Base-by-base conservation (phyloP, 2,329 filamentous ascomycete species). In the Fusarium verrucosum region DNA sequence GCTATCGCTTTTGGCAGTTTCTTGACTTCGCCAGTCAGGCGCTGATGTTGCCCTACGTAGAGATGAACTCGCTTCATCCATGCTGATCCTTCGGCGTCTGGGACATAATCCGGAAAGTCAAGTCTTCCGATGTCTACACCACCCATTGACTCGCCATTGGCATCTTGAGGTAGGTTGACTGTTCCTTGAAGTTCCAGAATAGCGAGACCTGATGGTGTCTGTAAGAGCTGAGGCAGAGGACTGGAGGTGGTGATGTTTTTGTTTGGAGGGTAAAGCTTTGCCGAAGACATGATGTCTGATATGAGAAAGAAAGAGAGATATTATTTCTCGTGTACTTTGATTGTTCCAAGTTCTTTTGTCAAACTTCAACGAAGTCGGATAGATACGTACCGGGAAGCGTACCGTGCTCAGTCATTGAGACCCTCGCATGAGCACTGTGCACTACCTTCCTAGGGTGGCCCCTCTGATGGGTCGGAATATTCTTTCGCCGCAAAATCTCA, bases 41-140 rank as follows among this genome's bases (percentile, higher is more conserved):
- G 85, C 79, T 98, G 95, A 75, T 97, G 91, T 72, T 89, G 87
- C 7, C 94, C 95, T 6, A 98, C 86, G 74, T 94, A 97, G 44
- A 98, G 80, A 73, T 96, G 92, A 25, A 94, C 92, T 32, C 87
- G 85, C 78, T 93, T 96, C 91, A 94, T 96, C 94, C 94, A 97
- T 10, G 85, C 85, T 1, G 86, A 89, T 69, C 87, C 76, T 44
- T 72, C 72, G 13, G 70, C 69, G 23, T 69, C 75, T 13, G 72
- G 71, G 10, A 85, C 81, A 74, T 94, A 92, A 69, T 92, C 84
- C 3, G 92, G 92, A 71, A 96, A 96, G 28, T 90, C 84, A 26
- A 96, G 83, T 53, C 86, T 88, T 28, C 93, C 93, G 65, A 96
- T 82, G 19, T 76, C 70, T 4, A 74, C 60, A 17, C 75, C 73